These are phyloP conservation scores for Moricandia arvensis DNA, from an alignment of 345 rosid genomes.

Conservation along the genomic window DNA sequence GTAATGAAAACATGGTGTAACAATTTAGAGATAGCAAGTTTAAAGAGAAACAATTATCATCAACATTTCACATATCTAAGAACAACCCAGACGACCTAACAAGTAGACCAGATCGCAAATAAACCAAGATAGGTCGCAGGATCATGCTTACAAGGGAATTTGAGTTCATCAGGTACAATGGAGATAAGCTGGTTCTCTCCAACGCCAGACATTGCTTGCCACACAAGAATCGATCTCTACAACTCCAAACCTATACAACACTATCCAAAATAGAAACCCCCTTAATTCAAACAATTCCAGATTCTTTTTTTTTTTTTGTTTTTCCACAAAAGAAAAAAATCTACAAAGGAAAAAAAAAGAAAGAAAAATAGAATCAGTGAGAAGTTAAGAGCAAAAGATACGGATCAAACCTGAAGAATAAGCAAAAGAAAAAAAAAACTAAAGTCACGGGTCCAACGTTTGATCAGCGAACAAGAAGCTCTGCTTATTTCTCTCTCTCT, in stretches of 20 bases:
- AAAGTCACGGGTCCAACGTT: conserved; percentile 39
- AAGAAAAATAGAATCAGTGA: neutral
- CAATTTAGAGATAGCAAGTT: neutral
- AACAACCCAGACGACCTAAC: neutral
- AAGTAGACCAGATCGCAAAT: neutral
- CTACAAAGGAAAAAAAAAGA: neutral
- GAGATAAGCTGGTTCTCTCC: conserved; percentile 72
- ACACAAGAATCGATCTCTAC: conserved; percentile 22
- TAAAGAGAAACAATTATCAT: neutral
- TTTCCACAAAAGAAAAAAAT: neutral
- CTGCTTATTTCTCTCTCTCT: conserved; percentile 7
- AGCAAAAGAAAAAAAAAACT: too few relatives aligned
- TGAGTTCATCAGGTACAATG: conserved; percentile 93
- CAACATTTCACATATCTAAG: neutral
- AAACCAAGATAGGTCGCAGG: neutral
- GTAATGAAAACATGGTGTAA: neutral
- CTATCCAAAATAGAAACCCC: conserved; percentile 19
- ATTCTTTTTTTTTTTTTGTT: too few relatives aligned
- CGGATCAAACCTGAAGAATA: conserved; percentile 32
- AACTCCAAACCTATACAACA: neutral
- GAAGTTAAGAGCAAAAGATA: too few relatives aligned
- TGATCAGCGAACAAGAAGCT: conserved; percentile 19
- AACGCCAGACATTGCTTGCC: conserved; percentile 51
- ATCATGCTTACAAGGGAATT: conserved; percentile 63
- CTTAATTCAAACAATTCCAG: conserved; percentile 8